Percentiles rank a stretch among this genome's conserved stretches.
Conservation (phyloP, 1,284 basidiomycete species). For the Earliella scabrosa region DNA sequence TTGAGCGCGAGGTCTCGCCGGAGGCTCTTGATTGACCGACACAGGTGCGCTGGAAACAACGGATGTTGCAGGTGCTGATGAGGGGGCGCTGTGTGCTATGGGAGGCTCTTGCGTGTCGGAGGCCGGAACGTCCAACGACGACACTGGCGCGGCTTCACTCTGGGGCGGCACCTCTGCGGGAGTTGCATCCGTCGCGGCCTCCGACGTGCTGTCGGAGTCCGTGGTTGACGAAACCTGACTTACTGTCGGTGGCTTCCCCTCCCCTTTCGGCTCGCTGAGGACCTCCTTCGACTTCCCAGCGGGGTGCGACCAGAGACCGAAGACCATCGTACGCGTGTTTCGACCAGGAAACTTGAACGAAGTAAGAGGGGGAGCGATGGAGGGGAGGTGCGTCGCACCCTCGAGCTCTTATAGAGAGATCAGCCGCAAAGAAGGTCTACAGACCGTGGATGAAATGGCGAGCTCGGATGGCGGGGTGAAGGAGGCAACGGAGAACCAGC, state of each 20-base stretch:
- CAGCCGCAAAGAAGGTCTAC: background rate
- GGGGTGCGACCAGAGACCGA: constrained; percentile 9
- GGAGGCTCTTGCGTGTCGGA: background rate
- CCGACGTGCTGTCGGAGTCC: background rate
- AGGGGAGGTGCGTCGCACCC: background rate
- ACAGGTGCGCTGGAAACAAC: background rate
- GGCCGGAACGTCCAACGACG: too few species aligned
- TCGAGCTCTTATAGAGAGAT: background rate
- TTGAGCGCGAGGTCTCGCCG: constrained; percentile 13
- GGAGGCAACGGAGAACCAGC: background rate
- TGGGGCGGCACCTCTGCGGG: background rate
- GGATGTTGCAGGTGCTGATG: background rate
- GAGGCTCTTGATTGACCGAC: background rate
- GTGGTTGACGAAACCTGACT: background rate
- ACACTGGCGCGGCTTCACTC: too few species aligned
- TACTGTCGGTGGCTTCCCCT: background rate
- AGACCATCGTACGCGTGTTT: constrained; percentile 3
- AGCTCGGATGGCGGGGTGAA: background rate
- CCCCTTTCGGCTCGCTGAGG: background rate
- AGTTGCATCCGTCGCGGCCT: background rate
- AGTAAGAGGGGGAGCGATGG: background rate
- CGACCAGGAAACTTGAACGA: too few species aligned
- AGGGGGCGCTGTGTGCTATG: background rate
- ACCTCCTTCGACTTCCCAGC: constrained; percentile 9
- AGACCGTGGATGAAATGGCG: background rate